phyloP scores from a whole-genome alignment of 768 basidiomycete genomes.

The Naganishia vaughanmartiniae region DNA sequence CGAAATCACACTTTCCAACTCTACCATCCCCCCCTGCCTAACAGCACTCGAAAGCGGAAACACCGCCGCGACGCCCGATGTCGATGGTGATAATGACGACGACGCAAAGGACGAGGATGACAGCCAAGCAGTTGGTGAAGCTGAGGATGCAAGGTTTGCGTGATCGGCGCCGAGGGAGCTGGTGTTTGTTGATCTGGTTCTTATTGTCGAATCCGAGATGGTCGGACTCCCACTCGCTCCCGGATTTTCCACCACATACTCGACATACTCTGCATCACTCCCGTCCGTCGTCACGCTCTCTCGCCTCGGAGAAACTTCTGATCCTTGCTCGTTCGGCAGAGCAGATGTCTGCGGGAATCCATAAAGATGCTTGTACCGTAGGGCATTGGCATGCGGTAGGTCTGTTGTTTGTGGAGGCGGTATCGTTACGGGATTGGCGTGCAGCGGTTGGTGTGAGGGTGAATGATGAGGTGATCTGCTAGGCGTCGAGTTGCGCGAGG shows the following conservation, averaged over 20 bases:
- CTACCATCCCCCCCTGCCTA: too few relatives aligned
- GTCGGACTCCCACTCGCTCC: not conserved
- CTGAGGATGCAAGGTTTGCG: not conserved
- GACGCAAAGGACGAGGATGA: not conserved
- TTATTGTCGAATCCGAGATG: not conserved
- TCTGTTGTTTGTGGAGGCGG: not conserved
- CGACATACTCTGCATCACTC: not conserved
- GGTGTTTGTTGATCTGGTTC: not conserved
- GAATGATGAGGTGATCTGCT: not conserved
- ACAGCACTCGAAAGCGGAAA: not conserved
- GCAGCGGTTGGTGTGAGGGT: not conserved
- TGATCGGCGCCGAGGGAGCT: not conserved
- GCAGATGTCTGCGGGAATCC: not conserved
- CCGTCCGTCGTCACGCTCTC: not conserved
- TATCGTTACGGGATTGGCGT: not conserved
- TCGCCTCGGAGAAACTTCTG: not conserved
- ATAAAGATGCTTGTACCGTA: conserved; percentile 17
- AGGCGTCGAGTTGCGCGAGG: not conserved
- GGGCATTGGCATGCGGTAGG: not conserved
- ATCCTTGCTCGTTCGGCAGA: not conserved
- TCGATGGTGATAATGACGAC: not conserved
- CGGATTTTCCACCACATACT: not conserved
- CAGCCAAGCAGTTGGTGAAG: not conserved
- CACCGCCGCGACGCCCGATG: not conserved
- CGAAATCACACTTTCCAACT: too few relatives aligned